Base-by-base conservation (phyloP, 2,329 filamentous ascomycete species). In the Rhinocladiella similis region DNA sequence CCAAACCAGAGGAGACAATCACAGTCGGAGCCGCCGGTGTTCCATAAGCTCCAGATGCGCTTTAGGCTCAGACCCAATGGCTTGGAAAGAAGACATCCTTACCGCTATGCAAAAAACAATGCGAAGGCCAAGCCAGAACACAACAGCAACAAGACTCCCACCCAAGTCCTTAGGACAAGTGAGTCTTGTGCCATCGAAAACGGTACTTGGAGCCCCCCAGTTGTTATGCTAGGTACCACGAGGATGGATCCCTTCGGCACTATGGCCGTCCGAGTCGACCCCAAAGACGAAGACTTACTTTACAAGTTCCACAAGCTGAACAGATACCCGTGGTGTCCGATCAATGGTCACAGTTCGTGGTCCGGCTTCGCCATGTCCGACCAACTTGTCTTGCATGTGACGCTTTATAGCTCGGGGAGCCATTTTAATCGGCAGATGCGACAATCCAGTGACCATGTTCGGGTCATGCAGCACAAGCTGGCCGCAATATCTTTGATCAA, bases 361-460 rank as follows among this genome's bases (percentile, higher is more conserved):
- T 47, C 54, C 1, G n/a, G 27, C 14, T 61, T 61, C 33, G 55
- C 54, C 5, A 18, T 57, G 16, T 49, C 54, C 5, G 52, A 61
- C 38, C 51, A 57, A 39, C 47, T 61, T 14, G 54, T 61, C 9
- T 61, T 61, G 39, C 55, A 57, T 45, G 55, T 54, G 7, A 61
- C 54, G 2, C 53, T 61, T 51, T 61, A 48, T 18, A 53, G 47
- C 36, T 61, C 51, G 51, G 46, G 47, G 9, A 57, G 55, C 48
- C 47, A 51, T 42, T 55, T 61, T 19, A 33, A 38, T n/a, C 12
- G 39, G 14, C 50, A 52, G n/a, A 36, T 29, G 35, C 18, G 35
- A 1, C 14, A 35, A 4, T 22, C 33, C n/a, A 43, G 52, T 10
- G 43, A 50, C 22, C 48, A 55, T 16, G 39, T 53, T 42, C 49